Base-by-base conservation (phyloP, 2,329 filamentous ascomycete genomes). In the Cladorrhinum sp. region DNA sequence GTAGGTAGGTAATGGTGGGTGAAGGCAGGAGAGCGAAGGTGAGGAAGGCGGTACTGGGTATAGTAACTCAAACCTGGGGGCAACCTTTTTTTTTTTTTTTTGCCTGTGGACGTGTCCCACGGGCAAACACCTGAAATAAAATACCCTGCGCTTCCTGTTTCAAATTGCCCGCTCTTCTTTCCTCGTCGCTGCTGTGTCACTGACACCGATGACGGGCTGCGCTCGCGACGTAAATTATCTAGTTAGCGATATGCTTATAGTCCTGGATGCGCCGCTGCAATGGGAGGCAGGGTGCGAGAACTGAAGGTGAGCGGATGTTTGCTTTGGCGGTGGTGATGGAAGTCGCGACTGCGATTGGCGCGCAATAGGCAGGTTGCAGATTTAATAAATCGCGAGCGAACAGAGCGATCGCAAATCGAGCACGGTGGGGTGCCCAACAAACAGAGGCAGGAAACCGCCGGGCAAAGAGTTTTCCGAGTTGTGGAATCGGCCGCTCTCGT, bases 31-130 rank as follows among this genome's bases (percentile, higher is more conserved):
- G 33, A 18, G 53, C 39, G 53, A 20, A 20, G 26, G 51, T 54
- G 12, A 36, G 36, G 20, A 39, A 46, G 33, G 54, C 39, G 54
- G 23, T 8, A 39, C 6, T 18, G 53, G 36, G 21, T 46, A 55
- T 16, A 51, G 39, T 49, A 57, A 48, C 54, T 57, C 54, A 57
- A 57, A 57, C 54, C 54, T 57, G 42, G 42, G 36, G 42, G 42
- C 42, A 46, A 46, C 42, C 16, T 46, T 57, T 49, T 54, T n/a
- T n/a, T n/a, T n/a, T n/a, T n/a, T n/a, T n/a, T n/a, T n/a, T 55
- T 55, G 53, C 53, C 54, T 57, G 54, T 4, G 42, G 42, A 16
- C 12, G 5, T 8, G 7, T 49, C 54, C 26, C 30, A 57, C 54
- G 23, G 36, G 54, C 49, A 51, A 51, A 51, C 49, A 51, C 21